phyloP scores from a whole-genome alignment of 352 stramenopile genomes.

The Aphanomyces astaci region DNA sequence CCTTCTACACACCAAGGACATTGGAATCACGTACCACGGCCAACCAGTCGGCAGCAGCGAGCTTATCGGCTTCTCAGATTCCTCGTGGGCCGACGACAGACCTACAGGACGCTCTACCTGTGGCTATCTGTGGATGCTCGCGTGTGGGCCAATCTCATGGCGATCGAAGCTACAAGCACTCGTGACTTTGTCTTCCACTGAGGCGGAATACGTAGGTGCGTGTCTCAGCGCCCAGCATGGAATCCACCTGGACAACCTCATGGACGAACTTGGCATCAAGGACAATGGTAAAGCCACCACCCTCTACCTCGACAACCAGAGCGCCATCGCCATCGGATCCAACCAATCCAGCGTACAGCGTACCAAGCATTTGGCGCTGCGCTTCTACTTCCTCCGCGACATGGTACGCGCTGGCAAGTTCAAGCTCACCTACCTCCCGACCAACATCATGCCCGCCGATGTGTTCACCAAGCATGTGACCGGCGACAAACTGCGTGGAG shows the following conservation, averaged over 20 bases:
- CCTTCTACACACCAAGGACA: background rate
- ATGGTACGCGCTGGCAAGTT: background rate
- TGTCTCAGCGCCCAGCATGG: conserved; percentile 7
- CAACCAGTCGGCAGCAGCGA: background rate
- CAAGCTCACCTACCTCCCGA: background rate
- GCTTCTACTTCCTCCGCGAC: conserved; percentile 1
- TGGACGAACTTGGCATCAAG: background rate
- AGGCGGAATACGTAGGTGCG: conserved; percentile 6
- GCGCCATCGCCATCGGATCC: background rate
- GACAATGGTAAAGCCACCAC: background rate
- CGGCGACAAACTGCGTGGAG: background rate
- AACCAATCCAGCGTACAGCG: conserved; percentile 6
- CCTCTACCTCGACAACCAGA: conserved; percentile 9
- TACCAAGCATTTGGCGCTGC: conserved; percentile 6
- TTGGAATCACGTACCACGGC: background rate
- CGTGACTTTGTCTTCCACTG: background rate
- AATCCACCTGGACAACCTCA: background rate
- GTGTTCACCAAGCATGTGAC: conserved; percentile 6
- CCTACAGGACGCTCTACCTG: too few species aligned
- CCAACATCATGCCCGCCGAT: conserved; percentile 7
- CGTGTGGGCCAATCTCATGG: background rate
- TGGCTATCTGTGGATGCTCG: conserved; percentile 3
- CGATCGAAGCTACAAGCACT: conserved; percentile 1
- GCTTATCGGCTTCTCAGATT: conserved; percentile 9
- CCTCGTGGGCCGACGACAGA: too few species aligned